phyloP scores from a whole-genome alignment of 139 green algal genomes.

The Volvox africanus region DNA sequence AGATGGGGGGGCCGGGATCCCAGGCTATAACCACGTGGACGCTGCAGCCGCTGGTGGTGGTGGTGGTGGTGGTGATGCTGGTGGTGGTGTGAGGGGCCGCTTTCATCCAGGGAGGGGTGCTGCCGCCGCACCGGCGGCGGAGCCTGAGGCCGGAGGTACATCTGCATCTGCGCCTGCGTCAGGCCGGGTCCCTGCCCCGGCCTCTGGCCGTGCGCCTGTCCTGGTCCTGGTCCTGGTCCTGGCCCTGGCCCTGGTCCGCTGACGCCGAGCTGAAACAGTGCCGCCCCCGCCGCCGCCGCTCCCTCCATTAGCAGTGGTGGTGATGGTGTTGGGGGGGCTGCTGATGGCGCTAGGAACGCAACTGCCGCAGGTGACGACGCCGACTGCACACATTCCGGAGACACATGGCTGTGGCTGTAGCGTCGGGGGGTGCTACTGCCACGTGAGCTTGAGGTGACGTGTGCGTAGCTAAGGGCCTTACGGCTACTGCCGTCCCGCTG shows the following conservation, averaged over 20 bases:
- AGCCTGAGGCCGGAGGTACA: not conserved
- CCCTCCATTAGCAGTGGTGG: not conserved
- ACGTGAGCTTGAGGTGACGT: not conserved
- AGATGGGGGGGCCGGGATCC: not conserved
- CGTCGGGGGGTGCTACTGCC: not conserved
- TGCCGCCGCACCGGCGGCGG: no score
- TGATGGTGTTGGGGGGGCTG: not conserved
- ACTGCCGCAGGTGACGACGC: not conserved
- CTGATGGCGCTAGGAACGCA: not conserved
- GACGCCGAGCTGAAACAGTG: no score
- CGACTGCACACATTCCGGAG: not conserved
- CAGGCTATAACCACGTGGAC: not conserved
- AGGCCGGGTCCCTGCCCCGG: no score
- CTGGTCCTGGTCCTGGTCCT: no score
- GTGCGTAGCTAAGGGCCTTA: not conserved
- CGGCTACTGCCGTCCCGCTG: not conserved
- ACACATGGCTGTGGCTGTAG: not conserved
- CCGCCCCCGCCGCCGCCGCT: no score
- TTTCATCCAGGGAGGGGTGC: no score
- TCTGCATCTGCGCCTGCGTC: not conserved
- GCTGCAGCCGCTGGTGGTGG: not conserved
- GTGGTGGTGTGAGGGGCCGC: not conserved
- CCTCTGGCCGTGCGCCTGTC: no score
- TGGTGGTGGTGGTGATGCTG: not conserved
- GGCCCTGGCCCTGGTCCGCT: no score